Base-by-base conservation (phyloP, 768 basidiomycete species). In the Hygrophoropsis aurantiaca region DNA sequence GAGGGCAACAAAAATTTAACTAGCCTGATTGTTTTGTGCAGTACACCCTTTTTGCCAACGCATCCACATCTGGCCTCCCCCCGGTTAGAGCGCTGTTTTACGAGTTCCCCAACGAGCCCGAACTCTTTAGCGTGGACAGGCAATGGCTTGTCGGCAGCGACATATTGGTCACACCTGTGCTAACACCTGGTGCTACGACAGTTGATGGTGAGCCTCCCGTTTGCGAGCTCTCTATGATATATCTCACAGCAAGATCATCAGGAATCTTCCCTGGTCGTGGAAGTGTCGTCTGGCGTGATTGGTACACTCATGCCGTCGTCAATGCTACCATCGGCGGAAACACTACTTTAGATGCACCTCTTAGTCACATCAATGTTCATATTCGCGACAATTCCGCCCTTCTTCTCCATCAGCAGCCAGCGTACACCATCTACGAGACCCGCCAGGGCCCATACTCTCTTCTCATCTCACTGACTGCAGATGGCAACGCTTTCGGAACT, bases 341-440 rank as follows among this genome's bases (percentile, higher is more conserved):
- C 45, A 75, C 74, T 0, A 80, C 79, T 4, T 70, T 89, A 39
- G 58, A 68, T n/a, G 84, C 85, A 3, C 86, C 87, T 3, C 78
- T 90, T 2, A 75, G 82, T 15, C 82, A 87, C 57, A 89, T 90
- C 64, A 84, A 84, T 49, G 82, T 89, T 20, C 86, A 89, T 58
- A 63, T 90, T 47, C 79, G 87, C n/a, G 80, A 82, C 47, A 80
- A 82, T 20, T 74, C 84, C 15, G 80, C 80, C 24, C 61, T 90
- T 10, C 74, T 90, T 16, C 60, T 87, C 33, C 80, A 90, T 58
- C 66, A 76, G 9, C 50, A 72, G 43, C 84, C 87, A 8, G 81
- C 65, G 1, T 87, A 88, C 62, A 90, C 86, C 1, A 75, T 80
- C 52, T 73, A 77, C 44, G 85, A 85, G 60, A 88, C 87, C 1